A percentile compares a stretch with the other conserved stretches of the same genome.
Evolutionary conservation across 768 basidiomycete species (phyloP).

Genomic region (Amanita jacksonii): DNA sequence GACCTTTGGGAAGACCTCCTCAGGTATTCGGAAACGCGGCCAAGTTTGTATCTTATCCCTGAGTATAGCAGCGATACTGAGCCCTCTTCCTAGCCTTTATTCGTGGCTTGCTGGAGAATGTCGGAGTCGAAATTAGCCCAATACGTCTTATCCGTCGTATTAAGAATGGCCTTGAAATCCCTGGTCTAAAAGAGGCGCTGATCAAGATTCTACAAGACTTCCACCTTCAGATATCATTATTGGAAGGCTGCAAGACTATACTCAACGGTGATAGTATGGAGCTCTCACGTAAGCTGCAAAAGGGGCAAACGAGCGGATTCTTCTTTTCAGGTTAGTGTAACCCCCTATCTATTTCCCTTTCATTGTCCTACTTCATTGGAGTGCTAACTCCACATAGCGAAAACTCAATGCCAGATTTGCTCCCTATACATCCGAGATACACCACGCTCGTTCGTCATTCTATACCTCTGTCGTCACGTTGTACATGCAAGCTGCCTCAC

Average conservation of each 20-base stretch:
- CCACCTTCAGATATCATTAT: slow-evolving; percentile 84
- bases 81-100: slow-evolving; percentile 65
- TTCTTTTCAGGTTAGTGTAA: slow-evolving; percentile 57
- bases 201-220: slow-evolving; percentile 98
- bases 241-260: slow-evolving; percentile 89
- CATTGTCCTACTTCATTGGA: too few relatives aligned
- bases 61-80: not conserved
- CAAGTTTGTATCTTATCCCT: slow-evolving; percentile 38
- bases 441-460: slow-evolving; percentile 50
- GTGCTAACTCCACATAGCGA: slow-evolving; percentile 38
- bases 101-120: slow-evolving; percentile 88
- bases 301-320: slow-evolving; percentile 73
- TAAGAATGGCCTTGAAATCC: slow-evolving; percentile 93
- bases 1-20: slow-evolving; percentile 98
- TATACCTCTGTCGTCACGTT: slow-evolving; percentile 84
- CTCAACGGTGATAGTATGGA: slow-evolving; percentile 74
- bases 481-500: slow-evolving; percentile 74
- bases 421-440: slow-evolving; percentile 43
- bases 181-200: slow-evolving; percentile 85
- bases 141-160: slow-evolving; percentile 91
- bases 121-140: slow-evolving; percentile 93
- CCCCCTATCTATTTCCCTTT: not conserved
- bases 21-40: slow-evolving; percentile 88
- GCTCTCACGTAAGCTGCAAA: slow-evolving; percentile 59
- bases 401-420: slow-evolving; percentile 62